phyloP scores from a whole-genome alignment of 345 rosid genomes.

The Brassica napus region DNA sequence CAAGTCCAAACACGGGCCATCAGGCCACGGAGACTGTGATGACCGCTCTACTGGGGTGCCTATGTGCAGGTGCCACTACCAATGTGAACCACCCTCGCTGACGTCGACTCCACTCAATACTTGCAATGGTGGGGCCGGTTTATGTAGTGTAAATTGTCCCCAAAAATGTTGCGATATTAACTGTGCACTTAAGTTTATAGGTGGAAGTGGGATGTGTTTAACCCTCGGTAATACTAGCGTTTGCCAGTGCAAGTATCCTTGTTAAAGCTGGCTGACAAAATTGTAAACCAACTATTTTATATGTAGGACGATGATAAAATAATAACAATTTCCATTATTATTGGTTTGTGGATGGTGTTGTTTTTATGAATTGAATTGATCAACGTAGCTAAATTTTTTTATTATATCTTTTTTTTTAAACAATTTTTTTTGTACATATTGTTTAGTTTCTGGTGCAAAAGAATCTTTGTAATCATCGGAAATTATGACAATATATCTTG shows the following conservation, averaged over 20 bases:
- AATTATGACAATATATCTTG: neutral
- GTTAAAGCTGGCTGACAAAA: neutral
- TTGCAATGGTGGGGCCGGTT: slow-evolving; percentile 9
- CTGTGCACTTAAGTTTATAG: slow-evolving; percentile 6
- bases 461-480: neutral
- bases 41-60: neutral
- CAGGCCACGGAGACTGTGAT: neutral
- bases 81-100: neutral
- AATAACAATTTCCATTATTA: neutral
- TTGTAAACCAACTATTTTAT: neutral
- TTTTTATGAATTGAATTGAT: neutral
- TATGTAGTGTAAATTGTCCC: neutral
- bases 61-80: neutral
- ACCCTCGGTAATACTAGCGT: neutral
- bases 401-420: no score
- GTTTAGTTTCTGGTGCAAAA: neutral
- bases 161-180: slow-evolving; percentile 5
- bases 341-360: neutral
- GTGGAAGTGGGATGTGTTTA: slow-evolving; percentile 23
- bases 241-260: slow-evolving; percentile 30
- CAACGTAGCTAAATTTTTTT: neutral
- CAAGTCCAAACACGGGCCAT: slow-evolving; percentile 27
- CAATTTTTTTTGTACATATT: neutral
- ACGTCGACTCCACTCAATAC: neutral
- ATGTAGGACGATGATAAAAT: neutral